These are phyloP conservation scores for Alternaria conjuncta DNA, from an alignment of 2,329 filamentous ascomycete genomes.

Conservation along the genomic window DNA sequence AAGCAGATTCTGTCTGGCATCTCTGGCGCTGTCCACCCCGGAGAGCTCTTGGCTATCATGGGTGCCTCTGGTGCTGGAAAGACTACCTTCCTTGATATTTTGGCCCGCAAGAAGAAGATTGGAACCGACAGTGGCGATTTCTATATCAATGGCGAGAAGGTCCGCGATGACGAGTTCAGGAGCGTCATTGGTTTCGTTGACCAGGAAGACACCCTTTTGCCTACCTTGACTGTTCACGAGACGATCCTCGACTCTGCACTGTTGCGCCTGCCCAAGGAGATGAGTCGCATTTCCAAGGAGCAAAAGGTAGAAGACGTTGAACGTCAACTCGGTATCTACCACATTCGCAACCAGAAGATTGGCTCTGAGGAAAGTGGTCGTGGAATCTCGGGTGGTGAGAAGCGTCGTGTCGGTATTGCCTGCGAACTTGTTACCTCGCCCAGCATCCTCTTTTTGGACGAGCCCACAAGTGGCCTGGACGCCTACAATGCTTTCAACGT, in stretches of 20 bases:
- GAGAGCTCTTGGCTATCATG: constrained; percentile 98
- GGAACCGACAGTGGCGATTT: constrained; percentile 80
- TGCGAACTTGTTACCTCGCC: constrained; percentile 98
- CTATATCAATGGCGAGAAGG: constrained; percentile 91
- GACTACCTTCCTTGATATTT: constrained; percentile 94
- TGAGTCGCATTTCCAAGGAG: constrained; percentile 87
- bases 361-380: constrained; percentile 95
- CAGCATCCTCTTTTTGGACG: constrained; percentile 95
- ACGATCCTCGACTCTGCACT: constrained; percentile 95
- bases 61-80: constrained; percentile 97
- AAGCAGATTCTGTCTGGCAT: constrained; percentile 83
- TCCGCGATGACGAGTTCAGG: constrained; percentile 83
- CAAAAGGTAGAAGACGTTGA: constrained; percentile 92
- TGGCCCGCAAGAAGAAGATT: constrained; percentile 96
- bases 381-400: constrained; percentile 96
- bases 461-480: constrained; percentile 94
- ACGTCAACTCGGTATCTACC: constrained; percentile 90
- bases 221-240: constrained; percentile 95
- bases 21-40: constrained; percentile 85
- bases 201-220: constrained; percentile 96
- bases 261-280: constrained; percentile 87
- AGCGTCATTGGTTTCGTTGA: constrained; percentile 96
- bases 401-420: constrained; percentile 93
- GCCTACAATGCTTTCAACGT: constrained; percentile 99
- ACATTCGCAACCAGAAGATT: constrained; percentile 93